Base-by-base conservation (phyloP, 1,139 yeast species). In the Scheffersomyces lignicola region DNA sequence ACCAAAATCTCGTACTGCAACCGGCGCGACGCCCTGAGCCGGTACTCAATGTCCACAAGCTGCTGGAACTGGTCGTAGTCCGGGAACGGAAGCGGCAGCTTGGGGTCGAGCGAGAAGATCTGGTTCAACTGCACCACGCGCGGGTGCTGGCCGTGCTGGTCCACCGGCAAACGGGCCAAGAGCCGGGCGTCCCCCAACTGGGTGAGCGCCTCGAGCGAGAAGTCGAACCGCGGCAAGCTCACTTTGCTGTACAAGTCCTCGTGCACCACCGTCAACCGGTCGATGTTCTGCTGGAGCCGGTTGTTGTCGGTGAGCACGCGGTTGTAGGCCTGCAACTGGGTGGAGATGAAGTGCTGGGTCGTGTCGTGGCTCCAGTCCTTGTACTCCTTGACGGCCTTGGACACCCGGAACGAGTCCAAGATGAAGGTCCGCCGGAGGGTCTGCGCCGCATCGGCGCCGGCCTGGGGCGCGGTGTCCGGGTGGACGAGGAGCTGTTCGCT, bases 1-100 rank as follows among this genome's bases (percentile, higher is more conserved):
- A 51, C 47, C 36, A 69, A 52, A 3, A 68, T 50, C 37, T 69
- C 75, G 43, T 62, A 59, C 37, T 63, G 61, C 27, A 69, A 49
- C 48, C 64, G 57, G 36, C 55, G 46, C 39, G 61, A 54, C 32
- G 67, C 45, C 22, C 72, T 52, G 30, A 62, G 45, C 24, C 63
- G 46, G 37, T 51, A 62, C 42, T 70, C 76, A 7, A 61, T 48
- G 34, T 65, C 60, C 2, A 69, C 48, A 20, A 70, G 49, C 27
- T 49, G 41, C 21, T 56, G 55, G 42, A 70, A 62, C 8, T 48
- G 51, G 8, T 51, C 52, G 32, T 50, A 58, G 13, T 61, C 60
- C 4, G 71, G 67, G 22, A 53, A 44, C 3, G 66, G 62, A 26
- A 60, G 49, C 4, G 36, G 39, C 3, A 54, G 50, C 12, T 47